Base-by-base conservation (phyloP, 306 rosid genomes). In the Vicia sativa region DNA sequence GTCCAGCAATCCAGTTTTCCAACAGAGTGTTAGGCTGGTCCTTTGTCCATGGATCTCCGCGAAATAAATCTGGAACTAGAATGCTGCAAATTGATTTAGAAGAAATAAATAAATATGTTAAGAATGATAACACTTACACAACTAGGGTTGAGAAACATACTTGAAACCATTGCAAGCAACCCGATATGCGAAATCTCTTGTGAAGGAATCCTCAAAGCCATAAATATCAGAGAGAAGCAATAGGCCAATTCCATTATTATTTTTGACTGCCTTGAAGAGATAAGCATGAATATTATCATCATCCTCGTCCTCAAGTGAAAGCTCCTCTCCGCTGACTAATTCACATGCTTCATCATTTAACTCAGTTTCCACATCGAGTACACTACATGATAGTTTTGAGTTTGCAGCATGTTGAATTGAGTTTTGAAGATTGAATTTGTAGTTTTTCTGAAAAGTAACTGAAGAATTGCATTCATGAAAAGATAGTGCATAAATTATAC, bases 101-200 rank as follows among this genome's bases (percentile, higher is more conserved):
- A n/a, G 42, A 48, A 49, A 11, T 49, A 49, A 49, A 49, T n/a
- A 37, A 14, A 60, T 52, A 52, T 28, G 23, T 16, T 42, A 68
- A 44, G 35, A 76, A 71, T 9, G 67, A 26, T 56, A 41, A 43
- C 39, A 52, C n/a, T n/a, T n/a, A n/a, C 10, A 34, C 60, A 19
- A 9, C 11, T 50, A 3, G 62, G 45, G 59, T 52, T 29, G 44
- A 68, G 75, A 48, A 76, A 39, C 78, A 11, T 84, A 91, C 96
- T 91, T 91, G 84, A 80, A 91, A 53, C 96, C 97, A 63, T 74
- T 88, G 84, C 96, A 91, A 14, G 96, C 93, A 56, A 81, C 71
- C 1, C 86, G 96, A 73, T 88, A 91, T 6, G 96, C 97, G 44
- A 91, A 88, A 45, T 91, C 91, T 75, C 89, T 83, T 0, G 92